Base-by-base conservation (phyloP, 2,329 filamentous ascomycete genomes). In the Fusarium sublunatum region DNA sequence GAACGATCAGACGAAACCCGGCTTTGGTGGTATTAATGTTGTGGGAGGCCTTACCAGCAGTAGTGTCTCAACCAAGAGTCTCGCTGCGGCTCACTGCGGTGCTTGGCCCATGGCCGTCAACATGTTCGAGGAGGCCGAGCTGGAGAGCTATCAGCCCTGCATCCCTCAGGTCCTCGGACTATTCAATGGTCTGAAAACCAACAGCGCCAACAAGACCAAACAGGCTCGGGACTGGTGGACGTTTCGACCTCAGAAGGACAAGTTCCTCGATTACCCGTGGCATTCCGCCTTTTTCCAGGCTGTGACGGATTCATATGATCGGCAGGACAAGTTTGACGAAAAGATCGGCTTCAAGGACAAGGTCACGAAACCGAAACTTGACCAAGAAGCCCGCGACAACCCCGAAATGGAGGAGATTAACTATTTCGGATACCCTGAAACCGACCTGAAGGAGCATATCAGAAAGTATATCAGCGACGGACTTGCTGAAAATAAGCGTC, bases 101-200 rank as follows among this genome's bases (percentile, higher is more conserved):
- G 68, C 78, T 31, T 74, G 71, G 7, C 78, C 79, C 1, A 68
- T 81, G 53, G 71, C 78, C 5, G 75, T 74, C 13, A 78, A 81
- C 51, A 78, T 77, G 63, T 80, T 80, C 35, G 70, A 73, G 35
- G 79, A 81, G 55, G 78, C 74, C 39, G 60, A 73, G 15, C 70
- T 78, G 39, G 74, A 79, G 56, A 72, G 79, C 38, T 81, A 81
- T 60, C 77, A 81, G 54, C 79, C 79, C 10, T 81, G 79, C 40
- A 64, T 82, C 50, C 75, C 79, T 4, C 79, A 77, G 35, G 62
- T 76, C 29, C 68, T 77, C 40, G 68, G 77, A 24, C 64, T 71
- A 22, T 69, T 78, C 43, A 77, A 76, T 50, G 42, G 31, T 24
- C 25, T 61, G 19, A 60, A 59, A 11, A 19, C 48, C 3, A 25